phyloP scores from a whole-genome alignment of 2,329 filamentous ascomycete genomes.

The Aspergillus japonicus region DNA sequence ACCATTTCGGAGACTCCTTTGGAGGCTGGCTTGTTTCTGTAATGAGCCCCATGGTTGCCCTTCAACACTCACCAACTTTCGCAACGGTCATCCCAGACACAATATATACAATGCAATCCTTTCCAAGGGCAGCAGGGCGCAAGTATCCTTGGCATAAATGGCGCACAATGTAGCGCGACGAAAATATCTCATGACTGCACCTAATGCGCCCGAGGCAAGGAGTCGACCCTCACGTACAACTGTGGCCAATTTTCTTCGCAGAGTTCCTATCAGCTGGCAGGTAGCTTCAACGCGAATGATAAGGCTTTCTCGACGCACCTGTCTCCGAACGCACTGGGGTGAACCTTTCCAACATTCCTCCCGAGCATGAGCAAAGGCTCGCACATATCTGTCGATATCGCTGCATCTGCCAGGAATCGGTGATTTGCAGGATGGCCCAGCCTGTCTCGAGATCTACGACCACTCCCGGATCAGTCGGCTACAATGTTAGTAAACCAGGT shows the following conservation, averaged over 20 bases:
- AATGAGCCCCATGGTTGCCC: conserved; percentile 20
- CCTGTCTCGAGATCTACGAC: background rate
- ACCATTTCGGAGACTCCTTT: conserved; percentile 18
- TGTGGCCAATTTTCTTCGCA: background rate
- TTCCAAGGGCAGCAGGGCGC: background rate
- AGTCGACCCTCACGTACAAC: background rate
- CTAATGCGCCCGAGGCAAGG: background rate
- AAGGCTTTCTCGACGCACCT: background rate
- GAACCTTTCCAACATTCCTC: background rate
- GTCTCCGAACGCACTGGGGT: background rate
- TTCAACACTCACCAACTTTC: background rate
- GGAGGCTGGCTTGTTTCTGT: conserved; percentile 20
- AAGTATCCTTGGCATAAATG: background rate
- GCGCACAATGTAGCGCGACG: background rate
- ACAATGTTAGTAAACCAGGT: background rate
- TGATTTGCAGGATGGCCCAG: background rate
- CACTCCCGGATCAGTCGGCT: background rate
- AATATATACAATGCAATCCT: background rate
- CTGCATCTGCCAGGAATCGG: background rate
- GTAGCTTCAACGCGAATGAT: background rate
- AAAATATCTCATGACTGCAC: background rate
- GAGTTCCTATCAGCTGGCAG: background rate
- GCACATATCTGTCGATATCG: background rate
- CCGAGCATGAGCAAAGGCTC: background rate
- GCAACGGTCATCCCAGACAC: background rate